Evolutionary conservation across 2,329 filamentous ascomycete species (phyloP).

Genomic region (Botryotinia globosa): DNA sequence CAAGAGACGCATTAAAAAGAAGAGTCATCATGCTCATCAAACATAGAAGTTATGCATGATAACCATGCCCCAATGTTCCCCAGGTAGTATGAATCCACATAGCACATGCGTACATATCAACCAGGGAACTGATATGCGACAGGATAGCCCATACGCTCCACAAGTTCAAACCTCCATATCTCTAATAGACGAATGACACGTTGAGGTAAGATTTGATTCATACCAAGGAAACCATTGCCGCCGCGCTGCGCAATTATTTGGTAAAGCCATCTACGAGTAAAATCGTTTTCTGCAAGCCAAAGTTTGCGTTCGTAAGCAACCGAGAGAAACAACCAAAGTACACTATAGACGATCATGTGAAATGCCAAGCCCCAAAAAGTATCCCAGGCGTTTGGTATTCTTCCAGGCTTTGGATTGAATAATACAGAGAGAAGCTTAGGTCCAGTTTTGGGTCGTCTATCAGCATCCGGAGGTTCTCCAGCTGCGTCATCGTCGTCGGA

Average conservation of each 20-base stretch:
- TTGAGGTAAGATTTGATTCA: conserved; percentile 12
- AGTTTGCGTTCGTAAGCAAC: conserved; percentile 3
- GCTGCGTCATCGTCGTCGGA: not conserved
- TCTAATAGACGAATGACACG: not conserved
- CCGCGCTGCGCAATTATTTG: not conserved
- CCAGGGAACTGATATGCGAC: conserved; percentile 6
- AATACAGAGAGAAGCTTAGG: not conserved
- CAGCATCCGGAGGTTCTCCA: not conserved
- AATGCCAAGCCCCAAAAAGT: conserved; percentile 7
- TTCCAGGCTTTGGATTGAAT: not conserved
- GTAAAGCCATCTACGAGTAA: conserved; percentile 9
- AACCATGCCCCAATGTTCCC: not conserved
- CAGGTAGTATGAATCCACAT: not conserved
- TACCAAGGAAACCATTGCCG: conserved; percentile 4
- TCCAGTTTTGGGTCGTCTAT: not conserved
- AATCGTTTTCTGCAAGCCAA: conserved; percentile 19
- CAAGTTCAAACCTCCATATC: not conserved
- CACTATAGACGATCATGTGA: conserved; percentile 2
- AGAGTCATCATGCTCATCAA: not conserved
- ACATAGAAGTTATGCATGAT: not conserved
- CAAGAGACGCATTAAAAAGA: not conserved
- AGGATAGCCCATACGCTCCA: not conserved
- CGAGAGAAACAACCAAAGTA: not conserved
- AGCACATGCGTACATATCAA: not conserved
- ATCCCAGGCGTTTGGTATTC: not conserved